Base-by-base conservation (phyloP, 1,284 basidiomycete genomes). In the Microbotryum silenes-acaulis region DNA sequence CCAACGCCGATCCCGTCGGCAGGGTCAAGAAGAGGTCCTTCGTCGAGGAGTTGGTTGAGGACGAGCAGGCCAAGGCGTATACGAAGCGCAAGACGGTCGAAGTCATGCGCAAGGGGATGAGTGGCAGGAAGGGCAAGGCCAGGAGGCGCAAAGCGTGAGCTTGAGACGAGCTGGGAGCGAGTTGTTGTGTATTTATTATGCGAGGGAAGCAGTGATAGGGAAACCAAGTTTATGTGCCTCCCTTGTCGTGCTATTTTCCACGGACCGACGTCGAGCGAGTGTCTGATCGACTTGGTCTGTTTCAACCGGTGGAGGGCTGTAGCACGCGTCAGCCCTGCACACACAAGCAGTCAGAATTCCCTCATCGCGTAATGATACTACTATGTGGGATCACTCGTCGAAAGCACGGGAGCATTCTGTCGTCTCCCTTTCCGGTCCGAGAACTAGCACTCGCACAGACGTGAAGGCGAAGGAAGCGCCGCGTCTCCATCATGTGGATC, bases 1-100 rank as follows among this genome's bases (percentile, higher is more conserved):
- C 89, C 85, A 61, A 84, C 82, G 50, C 81, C 84, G 14, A 87
- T 83, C 62, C 77, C 81, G 10, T 83, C 87, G 66, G 88, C 88
- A 80, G 83, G 10, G 79, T 84, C 66, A 79, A 85, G 69, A 94
- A 89, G 75, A 80, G 85, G 69, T 88, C 87, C 18, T 80, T 97
- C 52, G 89, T 98, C 25, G 88, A 93, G 66, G 88, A 91, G 72
- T 79, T 97, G 21, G 83, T 97, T 54, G 85, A 87, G 66, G 92
- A 97, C 77, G 85, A 88, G 2, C 86, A 89, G 74, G 83, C 89
- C 21, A 85, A 84, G 70, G 81, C 85, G 60, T 97, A 96, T 74
- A 89, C 93, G 47, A 97, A 97, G 79, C 85, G 85, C 78, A 97
- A 97, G 65, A 63, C 61, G 9, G 2, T 8, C 20, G 67, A 69